Conservation (phyloP, 73 alveolate species). For the Vitrella brassicaformis region DNA sequence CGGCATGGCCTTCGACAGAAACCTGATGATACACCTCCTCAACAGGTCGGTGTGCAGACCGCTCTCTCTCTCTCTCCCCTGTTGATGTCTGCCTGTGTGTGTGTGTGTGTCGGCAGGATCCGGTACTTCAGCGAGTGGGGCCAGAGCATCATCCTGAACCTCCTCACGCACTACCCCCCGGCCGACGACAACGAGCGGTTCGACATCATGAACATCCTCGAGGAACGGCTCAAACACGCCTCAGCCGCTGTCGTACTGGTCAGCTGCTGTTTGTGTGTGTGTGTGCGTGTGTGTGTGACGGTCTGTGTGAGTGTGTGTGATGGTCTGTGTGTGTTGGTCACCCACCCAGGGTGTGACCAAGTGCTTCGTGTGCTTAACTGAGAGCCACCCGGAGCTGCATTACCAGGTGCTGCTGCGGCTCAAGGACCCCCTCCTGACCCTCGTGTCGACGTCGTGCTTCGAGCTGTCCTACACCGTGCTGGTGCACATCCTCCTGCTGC, state of each 20-base stretch:
- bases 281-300: not conserved
- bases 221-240: conserved; percentile 72
- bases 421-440: conserved; percentile 69
- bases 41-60: too few relatives aligned
- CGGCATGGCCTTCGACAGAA: conserved; percentile 57
- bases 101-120: too few relatives aligned
- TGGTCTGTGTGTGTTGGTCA: not conserved
- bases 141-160: conserved; percentile 71
- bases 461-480: conserved; percentile 65
- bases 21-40: conserved; percentile 55
- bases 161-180: conserved; percentile 63
- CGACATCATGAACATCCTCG: conserved; percentile 88
- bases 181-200: conserved; percentile 72
- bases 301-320: not conserved
- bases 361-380: conserved; percentile 67
- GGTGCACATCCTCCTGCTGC: conserved; percentile 65
- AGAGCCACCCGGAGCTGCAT: conserved; percentile 53
- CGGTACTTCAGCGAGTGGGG: conserved; percentile 93
- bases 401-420: conserved; percentile 65
- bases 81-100: too few relatives aligned
- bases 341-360: conserved; percentile 67
- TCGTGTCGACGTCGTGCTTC: conserved; percentile 60
- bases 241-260: conserved; percentile 61
- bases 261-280: not conserved
- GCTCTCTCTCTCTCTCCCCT: too few relatives aligned